Conservation (phyloP, 2,329 filamentous ascomycete genomes). For the Talaromyces funiculosus region DNA sequence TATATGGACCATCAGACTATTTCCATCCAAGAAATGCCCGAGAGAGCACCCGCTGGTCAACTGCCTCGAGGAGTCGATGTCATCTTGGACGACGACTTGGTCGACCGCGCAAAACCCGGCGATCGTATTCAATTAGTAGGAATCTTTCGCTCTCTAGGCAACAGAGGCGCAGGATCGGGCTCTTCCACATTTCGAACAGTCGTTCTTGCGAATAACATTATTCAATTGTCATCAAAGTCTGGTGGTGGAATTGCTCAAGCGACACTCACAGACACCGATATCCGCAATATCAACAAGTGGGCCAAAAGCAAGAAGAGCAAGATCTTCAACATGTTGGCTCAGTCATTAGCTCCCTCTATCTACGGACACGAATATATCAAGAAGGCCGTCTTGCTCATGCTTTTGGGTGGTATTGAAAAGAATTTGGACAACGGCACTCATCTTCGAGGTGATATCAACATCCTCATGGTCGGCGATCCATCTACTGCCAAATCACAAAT, state of each 20-base stretch:
- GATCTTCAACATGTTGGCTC: conserved; percentile 84
- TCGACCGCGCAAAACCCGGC: conserved; percentile 90
- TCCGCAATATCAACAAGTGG: conserved; percentile 97
- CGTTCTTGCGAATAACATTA: conserved; percentile 89
- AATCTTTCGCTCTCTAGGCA: conserved; percentile 88
- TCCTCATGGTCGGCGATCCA: conserved; percentile 97
- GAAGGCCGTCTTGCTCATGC: conserved; percentile 91
- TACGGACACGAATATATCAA: conserved; percentile 97
- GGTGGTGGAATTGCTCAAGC: conserved; percentile 89
- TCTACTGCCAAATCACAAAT: conserved; percentile 99
- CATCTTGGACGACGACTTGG: conserved; percentile 91
- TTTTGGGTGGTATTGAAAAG: conserved; percentile 95
- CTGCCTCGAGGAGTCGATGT: conserved; percentile 93
- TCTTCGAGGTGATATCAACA: conserved; percentile 97
- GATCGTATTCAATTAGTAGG: conserved; percentile 97
- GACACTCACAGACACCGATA: conserved; percentile 90
- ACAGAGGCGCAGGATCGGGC: conserved; percentile 82
- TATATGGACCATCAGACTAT: conserved; percentile 97
- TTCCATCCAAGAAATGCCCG: conserved; percentile 98
- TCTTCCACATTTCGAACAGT: conserved; percentile 94
- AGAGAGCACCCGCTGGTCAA: conserved; percentile 90
- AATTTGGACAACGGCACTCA: conserved; percentile 97
- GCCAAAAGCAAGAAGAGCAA: conserved; percentile 74
- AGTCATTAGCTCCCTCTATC: conserved; percentile 92
- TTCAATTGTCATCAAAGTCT: conserved; percentile 90